A percentile compares a stretch with the other conserved stretches of the same genome.
phyloP scores from a whole-genome alignment of 2,329 filamentous ascomycete genomes.

The Phaeosphaeriaceae sp. region DNA sequence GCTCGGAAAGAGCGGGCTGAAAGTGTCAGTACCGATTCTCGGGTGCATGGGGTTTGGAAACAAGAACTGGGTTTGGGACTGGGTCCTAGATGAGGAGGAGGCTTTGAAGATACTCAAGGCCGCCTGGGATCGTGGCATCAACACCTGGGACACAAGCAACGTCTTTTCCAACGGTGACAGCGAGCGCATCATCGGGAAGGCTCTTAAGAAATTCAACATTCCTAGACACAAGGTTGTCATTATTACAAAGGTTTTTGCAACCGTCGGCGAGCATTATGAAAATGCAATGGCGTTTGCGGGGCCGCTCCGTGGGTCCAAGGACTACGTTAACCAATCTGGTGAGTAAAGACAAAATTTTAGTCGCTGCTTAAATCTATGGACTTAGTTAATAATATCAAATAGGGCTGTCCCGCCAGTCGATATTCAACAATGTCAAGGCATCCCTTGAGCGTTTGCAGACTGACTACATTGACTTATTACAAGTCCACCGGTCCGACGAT shows the following conservation, averaged over 20 bases:
- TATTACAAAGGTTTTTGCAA: slow-evolving; percentile 67
- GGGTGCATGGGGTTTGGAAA: too few relatives aligned
- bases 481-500: slow-evolving; percentile 66
- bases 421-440: slow-evolving; percentile 69
- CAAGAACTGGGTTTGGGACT: too few relatives aligned
- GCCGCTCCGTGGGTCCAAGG: too few relatives aligned
- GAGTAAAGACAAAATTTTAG: slow-evolving; percentile 41
- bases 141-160: slow-evolving; percentile 66
- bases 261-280: slow-evolving; percentile 47
- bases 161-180: slow-evolving; percentile 69
- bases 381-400: slow-evolving; percentile 55
- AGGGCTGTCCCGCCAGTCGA: slow-evolving; percentile 68
- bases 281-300: too few relatives aligned
- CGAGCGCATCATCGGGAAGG: slow-evolving; percentile 71
- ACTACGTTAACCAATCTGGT: too few relatives aligned
- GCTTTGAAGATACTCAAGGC: slow-evolving; percentile 66
- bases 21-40: too few relatives aligned
- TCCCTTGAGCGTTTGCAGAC: slow-evolving; percentile 62
- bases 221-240: slow-evolving; percentile 70
- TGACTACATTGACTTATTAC: slow-evolving; percentile 65
- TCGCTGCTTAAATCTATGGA: slow-evolving; percentile 46
- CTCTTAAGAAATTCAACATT: slow-evolving; percentile 69
- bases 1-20: too few relatives aligned
- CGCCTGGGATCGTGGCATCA: slow-evolving; percentile 68
- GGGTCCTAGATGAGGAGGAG: slow-evolving; percentile 65